Percentiles rank a stretch among this genome's conserved stretches.
These are phyloP conservation scores for Citrus hindsii DNA, from an alignment of 345 rosid species.

Conservation along the genomic window DNA sequence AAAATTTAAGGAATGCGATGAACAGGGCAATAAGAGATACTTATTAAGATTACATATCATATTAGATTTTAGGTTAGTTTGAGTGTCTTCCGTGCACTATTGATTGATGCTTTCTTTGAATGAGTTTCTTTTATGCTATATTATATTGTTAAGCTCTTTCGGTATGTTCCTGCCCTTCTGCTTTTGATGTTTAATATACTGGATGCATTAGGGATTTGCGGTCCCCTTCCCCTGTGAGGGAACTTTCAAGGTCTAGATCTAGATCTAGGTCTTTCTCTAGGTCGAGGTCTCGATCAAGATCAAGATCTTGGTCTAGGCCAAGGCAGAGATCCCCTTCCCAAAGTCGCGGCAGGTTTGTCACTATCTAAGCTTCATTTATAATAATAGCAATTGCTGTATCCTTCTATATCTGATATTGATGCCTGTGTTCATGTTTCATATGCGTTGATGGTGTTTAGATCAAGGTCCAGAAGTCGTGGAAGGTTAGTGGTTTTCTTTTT, in stretches of 20 bases:
- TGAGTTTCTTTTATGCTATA: neutral
- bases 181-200: neutral
- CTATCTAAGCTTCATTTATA: neutral
- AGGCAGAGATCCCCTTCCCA: constrained; percentile 68
- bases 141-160: neutral
- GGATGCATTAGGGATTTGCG: constrained; percentile 46
- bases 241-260: constrained; percentile 46
- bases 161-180: neutral
- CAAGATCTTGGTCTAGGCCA: constrained; percentile 60
- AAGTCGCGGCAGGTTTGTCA: constrained; percentile 85
- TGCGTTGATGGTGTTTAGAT: constrained; percentile 38
- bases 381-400: neutral
- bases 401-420: neutral
- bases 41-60: too few relatives aligned
- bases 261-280: constrained; percentile 34
- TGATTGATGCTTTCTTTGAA: neutral
- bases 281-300: constrained; percentile 51
- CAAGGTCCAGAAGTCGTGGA: constrained; percentile 81
- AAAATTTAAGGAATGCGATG: neutral
- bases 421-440: neutral
- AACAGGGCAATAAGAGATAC: neutral
- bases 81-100: neutral
- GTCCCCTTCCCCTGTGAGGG: constrained; percentile 73
- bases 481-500: constrained; percentile 43
- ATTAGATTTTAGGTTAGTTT: neutral